Conservation (phyloP, 139 green algal species). For the Tetradesmus obliquus region DNA sequence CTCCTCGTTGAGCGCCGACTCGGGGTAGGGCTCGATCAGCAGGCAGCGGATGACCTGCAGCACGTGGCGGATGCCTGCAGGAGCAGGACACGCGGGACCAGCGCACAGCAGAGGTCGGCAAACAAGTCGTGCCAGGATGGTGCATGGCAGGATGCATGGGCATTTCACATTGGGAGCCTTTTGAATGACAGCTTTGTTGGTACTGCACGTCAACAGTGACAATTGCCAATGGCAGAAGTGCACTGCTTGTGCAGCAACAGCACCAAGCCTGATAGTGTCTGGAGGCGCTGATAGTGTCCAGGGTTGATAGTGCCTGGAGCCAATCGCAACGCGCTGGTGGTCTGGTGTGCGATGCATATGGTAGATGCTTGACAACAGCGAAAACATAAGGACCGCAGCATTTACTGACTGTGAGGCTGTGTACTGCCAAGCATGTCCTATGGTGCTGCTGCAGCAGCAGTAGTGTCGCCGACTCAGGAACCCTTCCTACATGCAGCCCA, state of each 20-base stretch:
- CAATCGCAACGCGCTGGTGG: neutral
- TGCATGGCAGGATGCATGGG: neutral
- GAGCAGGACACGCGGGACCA: neutral
- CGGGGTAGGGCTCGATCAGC: conserved; percentile 96
- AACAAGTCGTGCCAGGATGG: neutral
- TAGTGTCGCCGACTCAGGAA: neutral
- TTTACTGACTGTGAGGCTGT: no score
- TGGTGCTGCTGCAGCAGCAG: neutral
- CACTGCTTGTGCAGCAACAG: no score
- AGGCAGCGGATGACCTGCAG: conserved; percentile 94
- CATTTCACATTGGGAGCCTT: no score
- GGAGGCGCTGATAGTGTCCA: neutral
- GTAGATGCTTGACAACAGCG: no score
- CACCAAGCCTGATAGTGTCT: neutral
- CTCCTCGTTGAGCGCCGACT: conserved; percentile 98
- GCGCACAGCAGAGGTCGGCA: neutral
- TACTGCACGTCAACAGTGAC: no score
- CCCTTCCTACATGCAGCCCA: neutral
- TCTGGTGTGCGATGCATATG: no score
- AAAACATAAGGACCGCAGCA: no score
- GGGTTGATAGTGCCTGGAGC: no score
- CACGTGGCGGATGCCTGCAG: conserved; percentile 85
- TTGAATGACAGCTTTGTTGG: no score
- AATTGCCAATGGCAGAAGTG: no score
- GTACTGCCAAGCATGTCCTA: neutral